These are phyloP conservation scores for Prunus davidiana DNA, from an alignment of 306 rosid species.

Conservation along the genomic window DNA sequence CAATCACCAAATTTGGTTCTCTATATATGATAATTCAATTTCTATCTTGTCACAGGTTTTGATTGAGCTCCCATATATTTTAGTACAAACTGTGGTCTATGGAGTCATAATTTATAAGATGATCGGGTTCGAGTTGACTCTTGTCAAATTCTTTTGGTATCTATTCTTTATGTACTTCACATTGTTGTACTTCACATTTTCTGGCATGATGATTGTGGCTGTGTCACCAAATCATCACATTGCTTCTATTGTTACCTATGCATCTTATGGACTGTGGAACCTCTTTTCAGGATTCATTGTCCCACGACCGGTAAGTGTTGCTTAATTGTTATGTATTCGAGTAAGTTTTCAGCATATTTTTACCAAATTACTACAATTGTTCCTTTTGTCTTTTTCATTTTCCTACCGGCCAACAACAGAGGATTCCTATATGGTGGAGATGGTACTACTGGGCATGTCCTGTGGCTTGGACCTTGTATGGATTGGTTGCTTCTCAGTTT, in stretches of 20 bases:
- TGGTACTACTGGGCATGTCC: conserved; percentile 77
- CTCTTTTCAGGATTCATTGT: conserved; percentile 75
- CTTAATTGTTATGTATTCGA: not conserved
- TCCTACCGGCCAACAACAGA: conserved; percentile 18
- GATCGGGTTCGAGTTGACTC: conserved; percentile 75
- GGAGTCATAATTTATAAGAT: conserved; percentile 60
- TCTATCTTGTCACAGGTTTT: conserved; percentile 38
- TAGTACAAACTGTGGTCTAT: conserved; percentile 51
- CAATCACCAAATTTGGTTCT: too few species aligned
- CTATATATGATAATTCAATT: not conserved
- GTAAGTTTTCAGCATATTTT: not conserved
- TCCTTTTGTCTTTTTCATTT: not conserved
- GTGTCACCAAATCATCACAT: conserved; percentile 71
- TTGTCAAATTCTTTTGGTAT: conserved; percentile 66
- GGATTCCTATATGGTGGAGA: conserved; percentile 80
- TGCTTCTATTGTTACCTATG: conserved; percentile 53
- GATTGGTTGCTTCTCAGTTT: conserved; percentile 55
- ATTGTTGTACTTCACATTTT: conserved; percentile 67
- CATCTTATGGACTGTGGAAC: conserved; percentile 73
- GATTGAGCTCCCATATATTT: conserved; percentile 66
- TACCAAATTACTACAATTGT: not conserved
- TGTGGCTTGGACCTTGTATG: conserved; percentile 67
- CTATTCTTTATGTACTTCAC: conserved; percentile 71
- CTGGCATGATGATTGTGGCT: conserved; percentile 86
- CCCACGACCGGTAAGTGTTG: conserved; percentile 54